Evolutionary conservation across 2,329 filamentous ascomycete species (phyloP), one percentile per base, ranked within the genome.

Genomic region (Alternaria atra): DNA sequence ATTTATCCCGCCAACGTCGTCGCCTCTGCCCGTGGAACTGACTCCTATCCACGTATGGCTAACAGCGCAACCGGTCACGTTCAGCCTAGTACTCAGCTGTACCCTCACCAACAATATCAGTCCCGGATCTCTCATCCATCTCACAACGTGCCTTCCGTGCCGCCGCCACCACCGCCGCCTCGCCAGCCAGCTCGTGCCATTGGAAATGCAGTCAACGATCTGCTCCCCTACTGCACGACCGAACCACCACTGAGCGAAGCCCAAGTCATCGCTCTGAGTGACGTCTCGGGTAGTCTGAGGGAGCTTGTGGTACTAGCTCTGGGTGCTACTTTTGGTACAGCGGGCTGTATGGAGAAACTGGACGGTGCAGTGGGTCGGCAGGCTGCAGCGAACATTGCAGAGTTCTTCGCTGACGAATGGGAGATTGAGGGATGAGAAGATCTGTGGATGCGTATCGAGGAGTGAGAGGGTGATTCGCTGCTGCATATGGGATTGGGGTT

Each of bases 331-430:
- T 55, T 63, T 8, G 71, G 73, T 30, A 66, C 66, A 17, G 27
- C 44, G 13, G 47, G 55, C 6, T 54, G 59, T 43, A 51, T 55
- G 27, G 56, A 46, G 25, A 65, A 20, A 37, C 43, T 78, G n/a
- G 63, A 66, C 42, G 29, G 35, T 9, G 67, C 71, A 6, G 56
- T 79, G 23, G 77, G 74, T 0, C 29, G 8, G 9, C 60, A 68
- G 29, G 62, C 46, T 27, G 65, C 72, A 15, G 25, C 30, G 7
- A 63, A 65, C 13, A 62, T 79, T 35, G 61, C 69, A 2, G 73
- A 77, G 17, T 79, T 79, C 60, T 79, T 74, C 47, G 47, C 27
- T 7, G 72, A 74, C 3, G 77, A 79, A 61, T 79, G 70, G 66
- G 71, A 73, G 55, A 42, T 73, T 13, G 60, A 68, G 27, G 62